These are phyloP conservation scores for Cronartium quercuum DNA, from an alignment of 1,284 basidiomycete species.

Conservation along the genomic window DNA sequence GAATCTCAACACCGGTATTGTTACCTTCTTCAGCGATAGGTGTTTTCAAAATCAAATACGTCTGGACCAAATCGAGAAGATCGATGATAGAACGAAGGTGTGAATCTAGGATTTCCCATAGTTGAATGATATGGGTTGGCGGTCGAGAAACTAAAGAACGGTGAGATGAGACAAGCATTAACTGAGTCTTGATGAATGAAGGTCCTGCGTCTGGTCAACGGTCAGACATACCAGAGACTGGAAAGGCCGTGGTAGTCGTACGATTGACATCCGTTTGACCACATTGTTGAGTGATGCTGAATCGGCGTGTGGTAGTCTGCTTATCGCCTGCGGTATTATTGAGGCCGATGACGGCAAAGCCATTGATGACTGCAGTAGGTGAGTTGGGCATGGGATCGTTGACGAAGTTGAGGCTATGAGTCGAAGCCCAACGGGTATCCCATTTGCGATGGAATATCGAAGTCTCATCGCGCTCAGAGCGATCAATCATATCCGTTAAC, in stretches of 20 bases:
- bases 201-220: neutral
- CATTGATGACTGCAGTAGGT: neutral
- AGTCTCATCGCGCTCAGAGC: constrained; percentile 20
- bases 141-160: constrained; percentile 11
- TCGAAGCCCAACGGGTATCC: constrained; percentile 24
- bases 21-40: constrained; percentile 36
- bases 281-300: constrained; percentile 35
- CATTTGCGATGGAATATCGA: constrained; percentile 33
- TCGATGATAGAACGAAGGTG: constrained; percentile 19
- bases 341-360: constrained; percentile 21
- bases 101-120: constrained; percentile 26
- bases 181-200: neutral
- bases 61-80: constrained; percentile 28
- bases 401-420: neutral
- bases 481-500: constrained; percentile 22
- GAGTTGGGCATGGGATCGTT: neutral
- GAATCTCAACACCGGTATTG: constrained; percentile 38
- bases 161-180: neutral
- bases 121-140: constrained; percentile 21
- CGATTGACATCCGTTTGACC: neutral
- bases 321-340: neutral
- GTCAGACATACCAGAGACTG: constrained; percentile 17
- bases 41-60: constrained; percentile 37
- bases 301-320: constrained; percentile 2
- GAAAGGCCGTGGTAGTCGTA: constrained; percentile 2